Conservation (phyloP, 2,329 filamentous ascomycete genomes). For the Aspergillus pseudoviridinutans region DNA sequence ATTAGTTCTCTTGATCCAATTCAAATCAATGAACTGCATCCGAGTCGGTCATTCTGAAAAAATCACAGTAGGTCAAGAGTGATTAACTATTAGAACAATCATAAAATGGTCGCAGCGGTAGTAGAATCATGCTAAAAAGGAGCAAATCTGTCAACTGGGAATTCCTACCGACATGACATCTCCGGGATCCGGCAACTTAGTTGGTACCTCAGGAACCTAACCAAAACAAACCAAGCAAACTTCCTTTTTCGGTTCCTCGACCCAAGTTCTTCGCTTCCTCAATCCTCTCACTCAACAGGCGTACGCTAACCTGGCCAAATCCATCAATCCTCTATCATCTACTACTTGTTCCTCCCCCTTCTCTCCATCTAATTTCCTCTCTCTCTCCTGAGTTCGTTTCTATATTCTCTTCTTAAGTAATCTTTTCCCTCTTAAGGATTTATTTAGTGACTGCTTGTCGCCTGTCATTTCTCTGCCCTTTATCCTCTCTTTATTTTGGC, state of each 20-base stretch:
- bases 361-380: constrained; percentile 9
- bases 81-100: neutral
- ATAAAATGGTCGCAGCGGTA: neutral
- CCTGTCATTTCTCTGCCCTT: constrained; percentile 16
- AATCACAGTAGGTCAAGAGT: neutral
- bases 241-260: neutral
- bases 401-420: constrained; percentile 21
- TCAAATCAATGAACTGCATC: neutral
- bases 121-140: neutral
- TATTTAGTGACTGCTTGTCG: constrained; percentile 10
- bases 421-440: constrained; percentile 12
- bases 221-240: neutral
- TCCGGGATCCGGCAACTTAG: neutral
- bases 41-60: neutral
- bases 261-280: neutral
- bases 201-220: neutral
- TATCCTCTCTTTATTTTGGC: constrained; percentile 10
- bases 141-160: neutral
- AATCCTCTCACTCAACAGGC: neutral
- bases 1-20: neutral
- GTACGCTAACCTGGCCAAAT: constrained; percentile 13
- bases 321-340: constrained; percentile 8
- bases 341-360: constrained; percentile 15
- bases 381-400: constrained; percentile 13
- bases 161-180: neutral